phyloP scores from a whole-genome alignment of 2,329 filamentous ascomycete genomes.

The Colletotrichum spinosum region DNA sequence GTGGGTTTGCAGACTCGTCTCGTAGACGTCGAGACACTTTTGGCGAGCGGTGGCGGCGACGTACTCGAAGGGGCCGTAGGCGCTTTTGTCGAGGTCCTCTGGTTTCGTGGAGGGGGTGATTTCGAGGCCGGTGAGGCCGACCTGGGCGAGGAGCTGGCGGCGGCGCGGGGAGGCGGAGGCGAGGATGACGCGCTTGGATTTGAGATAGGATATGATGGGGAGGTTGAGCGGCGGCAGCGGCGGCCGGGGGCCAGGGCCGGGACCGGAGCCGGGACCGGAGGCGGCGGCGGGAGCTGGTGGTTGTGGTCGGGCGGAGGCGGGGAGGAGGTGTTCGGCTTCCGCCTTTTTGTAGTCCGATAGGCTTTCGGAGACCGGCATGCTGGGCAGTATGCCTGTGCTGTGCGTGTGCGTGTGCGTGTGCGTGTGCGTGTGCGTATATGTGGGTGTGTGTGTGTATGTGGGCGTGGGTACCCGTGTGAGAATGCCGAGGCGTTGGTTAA shows the following conservation, averaged over 20 bases:
- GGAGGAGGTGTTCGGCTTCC: conserved; percentile 49
- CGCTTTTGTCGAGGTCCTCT: conserved; percentile 84
- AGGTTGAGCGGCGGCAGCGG: conserved; percentile 80
- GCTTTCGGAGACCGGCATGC: conserved; percentile 46
- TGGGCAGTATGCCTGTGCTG: too few relatives aligned
- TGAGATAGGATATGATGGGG: conserved; percentile 81
- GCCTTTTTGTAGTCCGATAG: conserved; percentile 60
- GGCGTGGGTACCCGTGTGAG: not conserved
- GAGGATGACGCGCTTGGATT: conserved; percentile 84
- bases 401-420: not conserved
- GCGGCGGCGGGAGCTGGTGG: conserved; percentile 25
- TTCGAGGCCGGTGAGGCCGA: conserved; percentile 84
- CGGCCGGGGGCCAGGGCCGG: conserved; percentile 55
- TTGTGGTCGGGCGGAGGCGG: conserved; percentile 38
- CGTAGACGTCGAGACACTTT: conserved; percentile 83
- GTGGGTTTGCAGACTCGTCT: conserved; percentile 56
- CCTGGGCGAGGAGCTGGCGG: conserved; percentile 81
- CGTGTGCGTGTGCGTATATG: not conserved
- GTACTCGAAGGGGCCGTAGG: conserved; percentile 86
- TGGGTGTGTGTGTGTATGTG: not conserved
- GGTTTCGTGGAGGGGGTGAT: conserved; percentile 84
- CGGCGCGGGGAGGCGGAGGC: conserved; percentile 90
- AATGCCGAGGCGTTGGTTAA: not conserved
- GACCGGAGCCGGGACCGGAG: conserved; percentile 5
- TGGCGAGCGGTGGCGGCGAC: conserved; percentile 86